phyloP scores from a whole-genome alignment of 768 basidiomycete genomes.

The Podaxis sp. region DNA sequence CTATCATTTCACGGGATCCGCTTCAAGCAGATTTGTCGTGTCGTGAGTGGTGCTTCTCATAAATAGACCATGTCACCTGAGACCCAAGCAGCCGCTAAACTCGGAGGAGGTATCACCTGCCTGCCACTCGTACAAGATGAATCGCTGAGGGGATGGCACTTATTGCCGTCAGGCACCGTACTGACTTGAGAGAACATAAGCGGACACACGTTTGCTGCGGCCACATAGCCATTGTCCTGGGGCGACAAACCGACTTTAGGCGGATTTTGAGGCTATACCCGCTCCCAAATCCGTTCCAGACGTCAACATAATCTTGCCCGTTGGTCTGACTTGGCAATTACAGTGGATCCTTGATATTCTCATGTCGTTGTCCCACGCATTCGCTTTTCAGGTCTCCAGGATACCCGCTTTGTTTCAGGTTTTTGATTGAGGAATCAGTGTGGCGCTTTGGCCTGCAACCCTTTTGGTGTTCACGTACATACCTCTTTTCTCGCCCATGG shows the following conservation, averaged over 20 bases:
- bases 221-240: neutral
- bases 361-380: neutral
- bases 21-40: neutral
- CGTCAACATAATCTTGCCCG: neutral
- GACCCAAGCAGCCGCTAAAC: neutral
- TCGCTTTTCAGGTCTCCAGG: neutral
- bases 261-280: constrained; percentile 9
- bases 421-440: neutral
- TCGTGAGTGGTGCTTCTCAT: neutral
- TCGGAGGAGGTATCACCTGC: neutral
- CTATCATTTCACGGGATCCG: neutral
- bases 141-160: neutral
- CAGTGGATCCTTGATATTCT: constrained; percentile 5
- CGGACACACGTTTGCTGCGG: neutral
- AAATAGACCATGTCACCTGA: neutral
- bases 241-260: constrained; percentile 1
- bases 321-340: neutral
- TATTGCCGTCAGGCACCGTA: neutral
- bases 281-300: neutral
- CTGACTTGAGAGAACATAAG: neutral
- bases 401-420: constrained; percentile 5
- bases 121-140: neutral
- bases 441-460: neutral
- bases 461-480: neutral
- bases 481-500: neutral